A percentile compares a stretch with the other conserved stretches of the same genome.
These are phyloP conservation scores for Aspergillus glaucus DNA, from an alignment of 2,329 filamentous ascomycete genomes.

Conservation along the genomic window DNA sequence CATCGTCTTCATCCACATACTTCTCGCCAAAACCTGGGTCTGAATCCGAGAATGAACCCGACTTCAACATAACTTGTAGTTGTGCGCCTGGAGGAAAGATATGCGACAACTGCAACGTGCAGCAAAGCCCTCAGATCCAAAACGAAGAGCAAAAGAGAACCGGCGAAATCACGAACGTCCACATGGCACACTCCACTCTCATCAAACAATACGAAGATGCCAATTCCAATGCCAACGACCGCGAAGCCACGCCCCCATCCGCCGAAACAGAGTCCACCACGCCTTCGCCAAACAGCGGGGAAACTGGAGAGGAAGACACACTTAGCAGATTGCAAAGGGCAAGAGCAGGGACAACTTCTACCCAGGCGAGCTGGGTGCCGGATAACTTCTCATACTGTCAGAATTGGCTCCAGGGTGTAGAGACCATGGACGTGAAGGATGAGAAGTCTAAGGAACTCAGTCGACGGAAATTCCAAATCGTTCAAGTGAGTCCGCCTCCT, in stretches of 20 bases:
- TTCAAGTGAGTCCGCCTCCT: slow-evolving; percentile 5
- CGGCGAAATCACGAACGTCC: slow-evolving; percentile 22
- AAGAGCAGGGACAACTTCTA: slow-evolving; percentile 30
- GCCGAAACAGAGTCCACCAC: neutral
- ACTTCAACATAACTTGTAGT: slow-evolving; percentile 4
- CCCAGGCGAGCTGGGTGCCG: slow-evolving; percentile 32
- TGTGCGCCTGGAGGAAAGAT: slow-evolving; percentile 3
- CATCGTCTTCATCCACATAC: slow-evolving; percentile 21
- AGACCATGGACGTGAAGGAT: slow-evolving; percentile 19
- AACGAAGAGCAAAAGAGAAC: slow-evolving; percentile 5
- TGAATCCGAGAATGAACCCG: slow-evolving; percentile 12
- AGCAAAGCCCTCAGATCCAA: slow-evolving; percentile 7
- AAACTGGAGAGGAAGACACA: neutral
- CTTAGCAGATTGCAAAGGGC: slow-evolving; percentile 14
- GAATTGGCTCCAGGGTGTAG: slow-evolving; percentile 33
- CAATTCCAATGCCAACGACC: neutral
- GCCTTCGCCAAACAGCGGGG: neutral
- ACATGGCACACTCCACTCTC: slow-evolving; percentile 27
- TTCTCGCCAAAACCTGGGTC: slow-evolving; percentile 17
- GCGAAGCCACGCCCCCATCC: neutral
- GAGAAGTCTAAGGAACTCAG: slow-evolving; percentile 23
- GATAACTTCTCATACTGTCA: slow-evolving; percentile 33
- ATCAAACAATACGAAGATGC: slow-evolving; percentile 21
- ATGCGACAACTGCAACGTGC: slow-evolving; percentile 13
- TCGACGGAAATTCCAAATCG: slow-evolving; percentile 32